Percentiles rank a stretch among this genome's conserved stretches.
phyloP scores from a whole-genome alignment of 495 filamentous ascomycete species.

The Podospora bellae-mahoneyi region DNA sequence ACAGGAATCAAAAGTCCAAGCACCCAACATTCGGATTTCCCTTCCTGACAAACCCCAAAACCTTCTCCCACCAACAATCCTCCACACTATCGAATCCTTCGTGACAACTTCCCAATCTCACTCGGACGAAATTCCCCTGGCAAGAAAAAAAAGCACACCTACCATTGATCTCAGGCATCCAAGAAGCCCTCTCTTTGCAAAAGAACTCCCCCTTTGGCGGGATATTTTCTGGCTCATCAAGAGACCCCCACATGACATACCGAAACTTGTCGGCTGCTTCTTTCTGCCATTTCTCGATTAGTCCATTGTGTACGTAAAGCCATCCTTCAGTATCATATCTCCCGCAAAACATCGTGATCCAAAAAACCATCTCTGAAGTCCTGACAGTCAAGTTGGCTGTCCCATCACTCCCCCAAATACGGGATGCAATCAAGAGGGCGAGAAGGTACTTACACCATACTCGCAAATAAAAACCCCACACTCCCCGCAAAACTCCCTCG shows the following conservation, averaged over 20 bases:
- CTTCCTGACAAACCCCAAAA: background rate
- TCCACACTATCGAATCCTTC: background rate
- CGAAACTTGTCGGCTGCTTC: slow-evolving; percentile 55
- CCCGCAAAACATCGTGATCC: no score
- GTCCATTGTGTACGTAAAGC: background rate
- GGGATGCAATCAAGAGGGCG: no score
- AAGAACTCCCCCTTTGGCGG: slow-evolving; percentile 71
- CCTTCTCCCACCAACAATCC: background rate
- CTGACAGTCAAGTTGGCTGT: no score
- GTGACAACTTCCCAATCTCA: background rate
- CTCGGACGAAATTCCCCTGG: background rate
- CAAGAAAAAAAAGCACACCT: background rate
- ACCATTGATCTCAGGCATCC: slow-evolving; percentile 64
- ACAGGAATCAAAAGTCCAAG: background rate
- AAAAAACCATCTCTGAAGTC: no score
- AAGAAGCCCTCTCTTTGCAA: slow-evolving; percentile 52
- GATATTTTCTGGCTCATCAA: slow-evolving; percentile 59
- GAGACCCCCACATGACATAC: slow-evolving; percentile 60
- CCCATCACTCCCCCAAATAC: no score
- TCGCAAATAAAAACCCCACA: slow-evolving; percentile 64
- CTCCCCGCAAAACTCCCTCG: slow-evolving; percentile 58
- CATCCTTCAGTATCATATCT: background rate
- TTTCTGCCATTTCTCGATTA: slow-evolving; percentile 26
- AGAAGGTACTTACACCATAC: slow-evolving; percentile 41
- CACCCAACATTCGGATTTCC: background rate